Conservation (phyloP, 2,329 filamentous ascomycete species). For the Didymella pomorum region DNA sequence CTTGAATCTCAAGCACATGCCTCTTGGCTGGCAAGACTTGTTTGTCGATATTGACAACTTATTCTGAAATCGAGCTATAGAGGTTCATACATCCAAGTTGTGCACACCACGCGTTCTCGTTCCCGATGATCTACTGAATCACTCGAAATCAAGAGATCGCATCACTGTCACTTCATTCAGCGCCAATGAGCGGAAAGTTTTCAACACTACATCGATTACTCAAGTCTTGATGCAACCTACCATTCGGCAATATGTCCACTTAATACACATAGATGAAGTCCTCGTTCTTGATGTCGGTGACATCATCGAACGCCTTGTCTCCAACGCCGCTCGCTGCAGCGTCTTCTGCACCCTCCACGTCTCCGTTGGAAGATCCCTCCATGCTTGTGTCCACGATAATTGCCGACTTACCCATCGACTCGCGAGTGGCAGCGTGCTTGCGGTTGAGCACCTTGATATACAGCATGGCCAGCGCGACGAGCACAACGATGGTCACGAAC, state of each 20-base stretch:
- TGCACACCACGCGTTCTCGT: neutral
- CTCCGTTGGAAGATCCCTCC: conserved; percentile 57
- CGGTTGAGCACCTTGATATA: conserved; percentile 65
- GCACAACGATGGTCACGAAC: conserved; percentile 65
- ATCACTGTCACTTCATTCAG: neutral
- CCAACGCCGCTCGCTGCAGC: conserved; percentile 42
- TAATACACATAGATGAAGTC: conserved; percentile 69
- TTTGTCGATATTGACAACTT: conserved; percentile 56
- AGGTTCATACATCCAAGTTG: neutral
- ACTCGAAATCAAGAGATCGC: neutral
- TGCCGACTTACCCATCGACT: conserved; percentile 66
- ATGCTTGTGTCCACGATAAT: conserved; percentile 68
- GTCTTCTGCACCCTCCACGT: conserved; percentile 41
- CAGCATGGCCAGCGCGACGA: conserved; percentile 56
- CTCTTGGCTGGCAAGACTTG: conserved; percentile 58
- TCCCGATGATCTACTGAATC: too few species aligned
- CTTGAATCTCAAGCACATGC: conserved; percentile 60
- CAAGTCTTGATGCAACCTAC: neutral
- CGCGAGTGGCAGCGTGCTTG: conserved; percentile 62
- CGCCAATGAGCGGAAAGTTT: neutral
- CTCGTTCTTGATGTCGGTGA: conserved; percentile 68
- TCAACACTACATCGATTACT: neutral
- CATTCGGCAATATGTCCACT: neutral
- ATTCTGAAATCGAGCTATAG: conserved; percentile 24
- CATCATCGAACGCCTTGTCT: conserved; percentile 64